phyloP scores from a whole-genome alignment of 495 filamentous ascomycete genomes.

The Aspergillus wentii region DNA sequence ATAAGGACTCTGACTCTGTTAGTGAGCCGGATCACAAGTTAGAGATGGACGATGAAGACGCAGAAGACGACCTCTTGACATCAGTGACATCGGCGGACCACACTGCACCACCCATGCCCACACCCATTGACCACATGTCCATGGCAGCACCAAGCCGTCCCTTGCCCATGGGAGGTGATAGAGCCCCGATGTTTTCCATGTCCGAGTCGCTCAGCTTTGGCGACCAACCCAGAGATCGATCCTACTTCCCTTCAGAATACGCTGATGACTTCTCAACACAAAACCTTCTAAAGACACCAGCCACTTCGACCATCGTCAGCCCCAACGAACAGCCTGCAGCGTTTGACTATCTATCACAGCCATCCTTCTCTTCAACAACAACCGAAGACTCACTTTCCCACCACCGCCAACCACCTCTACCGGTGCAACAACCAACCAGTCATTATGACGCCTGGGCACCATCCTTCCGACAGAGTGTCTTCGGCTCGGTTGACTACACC shows the following conservation, averaged over 20 bases:
- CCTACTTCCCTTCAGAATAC: slow-evolving; percentile 33
- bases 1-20: slow-evolving; percentile 28
- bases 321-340: slow-evolving; percentile 25
- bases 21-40: slow-evolving; percentile 22
- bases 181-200: slow-evolving; percentile 21
- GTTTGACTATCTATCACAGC: slow-evolving; percentile 27
- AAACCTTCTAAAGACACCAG: slow-evolving; percentile 26
- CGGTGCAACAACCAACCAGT: slow-evolving; percentile 14
- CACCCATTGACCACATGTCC: slow-evolving; percentile 23
- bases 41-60: slow-evolving; percentile 16
- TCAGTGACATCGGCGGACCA: slow-evolving; percentile 31
- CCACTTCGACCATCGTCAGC: slow-evolving; percentile 24
- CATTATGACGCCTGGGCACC: slow-evolving; percentile 34
- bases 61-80: slow-evolving; percentile 25
- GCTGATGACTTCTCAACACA: slow-evolving; percentile 29
- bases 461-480: slow-evolving; percentile 37
- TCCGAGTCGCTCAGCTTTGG: slow-evolving; percentile 30
- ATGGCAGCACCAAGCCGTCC: slow-evolving; percentile 15
- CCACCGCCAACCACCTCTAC: slow-evolving; percentile 18
- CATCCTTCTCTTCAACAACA: slow-evolving; percentile 21
- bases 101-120: slow-evolving; percentile 22
- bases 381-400: slow-evolving; percentile 9
- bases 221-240: slow-evolving; percentile 22
- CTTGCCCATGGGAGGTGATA: slow-evolving; percentile 10
- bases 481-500: slow-evolving; percentile 32